These are phyloP conservation scores for Bidens hawaiensis DNA, from an alignment of 140 eudicot genomes.

Conservation along the genomic window DNA sequence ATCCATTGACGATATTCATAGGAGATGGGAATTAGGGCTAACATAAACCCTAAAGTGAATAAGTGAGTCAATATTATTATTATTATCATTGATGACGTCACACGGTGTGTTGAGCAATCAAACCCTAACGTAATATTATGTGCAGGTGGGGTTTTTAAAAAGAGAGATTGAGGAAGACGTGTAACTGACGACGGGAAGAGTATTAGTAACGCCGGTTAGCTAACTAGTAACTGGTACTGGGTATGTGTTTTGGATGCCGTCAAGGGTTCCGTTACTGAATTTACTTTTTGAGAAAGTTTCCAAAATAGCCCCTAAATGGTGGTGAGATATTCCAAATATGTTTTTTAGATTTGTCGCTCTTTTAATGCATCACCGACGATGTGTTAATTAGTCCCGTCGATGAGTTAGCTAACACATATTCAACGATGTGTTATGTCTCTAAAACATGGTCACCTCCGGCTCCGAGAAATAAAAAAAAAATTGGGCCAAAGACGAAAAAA, in stretches of 20 bases:
- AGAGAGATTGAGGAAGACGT: conserved; percentile 31
- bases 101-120: conserved; percentile 11
- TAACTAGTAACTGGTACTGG: background rate
- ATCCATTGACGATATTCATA: conserved; percentile 45
- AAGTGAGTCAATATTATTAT: too few species aligned
- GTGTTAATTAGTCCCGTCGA: too few species aligned
- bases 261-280: conserved; percentile 19
- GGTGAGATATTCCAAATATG: too few species aligned
- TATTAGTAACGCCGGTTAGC: conserved; percentile 19
- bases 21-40: conserved; percentile 39
- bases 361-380: too few species aligned
- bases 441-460: too few species aligned
- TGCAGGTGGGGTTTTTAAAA: conserved; percentile 25
- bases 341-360: too few species aligned
- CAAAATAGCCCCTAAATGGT: too few species aligned
- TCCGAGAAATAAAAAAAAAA: too few species aligned
- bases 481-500: too few species aligned
- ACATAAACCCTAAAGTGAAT: conserved; percentile 40
- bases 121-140: conserved; percentile 27
- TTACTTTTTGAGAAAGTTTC: background rate
- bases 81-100: too few species aligned
- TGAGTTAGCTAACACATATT: too few species aligned
- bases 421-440: too few species aligned
- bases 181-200: conserved; percentile 29
- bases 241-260: conserved; percentile 16